Evolutionary conservation across 2,329 filamentous ascomycete genomes (phyloP).

Genomic region (Fusarium subtropicale): DNA sequence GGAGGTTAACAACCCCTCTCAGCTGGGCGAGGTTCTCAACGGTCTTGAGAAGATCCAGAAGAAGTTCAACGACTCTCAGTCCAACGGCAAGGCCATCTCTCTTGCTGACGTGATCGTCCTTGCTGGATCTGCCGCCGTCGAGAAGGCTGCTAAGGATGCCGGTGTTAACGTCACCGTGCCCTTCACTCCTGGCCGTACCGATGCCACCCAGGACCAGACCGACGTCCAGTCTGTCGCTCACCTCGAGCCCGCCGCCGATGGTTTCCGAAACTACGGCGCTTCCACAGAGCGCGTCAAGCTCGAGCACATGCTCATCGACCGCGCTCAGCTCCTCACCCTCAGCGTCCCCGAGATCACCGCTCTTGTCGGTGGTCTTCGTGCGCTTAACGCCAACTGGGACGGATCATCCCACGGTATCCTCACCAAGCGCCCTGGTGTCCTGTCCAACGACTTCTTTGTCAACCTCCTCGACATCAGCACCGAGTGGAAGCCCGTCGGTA

Average conservation of each 20-base stretch:
- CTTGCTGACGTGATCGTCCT: constrained; percentile 84
- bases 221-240: constrained; percentile 72
- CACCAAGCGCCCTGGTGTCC: constrained; percentile 73
- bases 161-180: constrained; percentile 68
- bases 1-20: constrained; percentile 78
- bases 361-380: constrained; percentile 77
- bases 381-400: constrained; percentile 77
- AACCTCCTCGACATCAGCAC: constrained; percentile 78
- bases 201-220: constrained; percentile 79
- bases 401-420: constrained; percentile 75
- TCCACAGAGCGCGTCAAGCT: constrained; percentile 69
- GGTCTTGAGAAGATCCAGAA: constrained; percentile 74
- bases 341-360: constrained; percentile 77
- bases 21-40: constrained; percentile 70
- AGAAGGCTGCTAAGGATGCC: constrained; percentile 73
- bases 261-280: constrained; percentile 83
- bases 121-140: constrained; percentile 74
- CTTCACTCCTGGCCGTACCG: constrained; percentile 78
- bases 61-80: constrained; percentile 67
- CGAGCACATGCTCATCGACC: constrained; percentile 78
- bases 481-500: constrained; percentile 64
- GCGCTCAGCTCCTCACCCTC: constrained; percentile 76
- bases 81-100: constrained; percentile 75
- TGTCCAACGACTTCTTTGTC: constrained; percentile 85
- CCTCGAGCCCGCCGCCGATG: constrained; percentile 76